Evolutionary conservation across 306 rosid genomes (phyloP).

Genomic region (Dalbergia cochinchinensis): DNA sequence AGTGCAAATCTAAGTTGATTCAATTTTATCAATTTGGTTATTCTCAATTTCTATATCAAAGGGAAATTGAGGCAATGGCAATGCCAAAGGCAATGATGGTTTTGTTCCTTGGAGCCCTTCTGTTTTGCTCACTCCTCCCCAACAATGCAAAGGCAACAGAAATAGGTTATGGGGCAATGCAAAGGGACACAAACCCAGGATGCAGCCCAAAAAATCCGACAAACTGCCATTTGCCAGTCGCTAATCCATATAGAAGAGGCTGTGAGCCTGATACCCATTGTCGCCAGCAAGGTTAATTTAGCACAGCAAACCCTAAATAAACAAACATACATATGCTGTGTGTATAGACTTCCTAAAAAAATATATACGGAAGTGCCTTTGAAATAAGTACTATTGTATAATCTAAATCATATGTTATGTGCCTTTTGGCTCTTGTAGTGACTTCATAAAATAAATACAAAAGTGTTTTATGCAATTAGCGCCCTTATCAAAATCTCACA

Average conservation of each 20-base stretch:
- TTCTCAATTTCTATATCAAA: not conserved
- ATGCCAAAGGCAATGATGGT: constrained; percentile 8
- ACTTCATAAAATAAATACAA: too few relatives aligned
- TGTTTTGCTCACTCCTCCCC: not conserved
- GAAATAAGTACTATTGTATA: too few relatives aligned
- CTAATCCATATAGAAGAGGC: constrained; percentile 1
- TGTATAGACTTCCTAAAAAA: too few relatives aligned
- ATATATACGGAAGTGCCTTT: too few relatives aligned
- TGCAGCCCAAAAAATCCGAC: constrained; percentile 11
- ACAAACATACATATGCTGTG: too few relatives aligned
- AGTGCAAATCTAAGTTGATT: not conserved
- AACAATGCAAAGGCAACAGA: not conserved
- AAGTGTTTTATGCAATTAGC: too few relatives aligned
- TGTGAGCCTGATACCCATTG: not conserved
- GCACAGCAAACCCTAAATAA: too few relatives aligned
- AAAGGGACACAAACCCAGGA: not conserved
- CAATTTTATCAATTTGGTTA: not conserved
- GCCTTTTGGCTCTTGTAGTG: too few relatives aligned
- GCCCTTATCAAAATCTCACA: too few relatives aligned
- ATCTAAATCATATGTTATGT: too few relatives aligned
- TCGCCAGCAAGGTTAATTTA: too few relatives aligned
- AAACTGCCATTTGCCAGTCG: not conserved
- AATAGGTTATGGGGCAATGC: not conserved
- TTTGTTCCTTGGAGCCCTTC: not conserved
- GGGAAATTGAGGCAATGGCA: not conserved